phyloP scores from a whole-genome alignment of 805 yeast species.

The Hermanozyma aechmeae region DNA sequence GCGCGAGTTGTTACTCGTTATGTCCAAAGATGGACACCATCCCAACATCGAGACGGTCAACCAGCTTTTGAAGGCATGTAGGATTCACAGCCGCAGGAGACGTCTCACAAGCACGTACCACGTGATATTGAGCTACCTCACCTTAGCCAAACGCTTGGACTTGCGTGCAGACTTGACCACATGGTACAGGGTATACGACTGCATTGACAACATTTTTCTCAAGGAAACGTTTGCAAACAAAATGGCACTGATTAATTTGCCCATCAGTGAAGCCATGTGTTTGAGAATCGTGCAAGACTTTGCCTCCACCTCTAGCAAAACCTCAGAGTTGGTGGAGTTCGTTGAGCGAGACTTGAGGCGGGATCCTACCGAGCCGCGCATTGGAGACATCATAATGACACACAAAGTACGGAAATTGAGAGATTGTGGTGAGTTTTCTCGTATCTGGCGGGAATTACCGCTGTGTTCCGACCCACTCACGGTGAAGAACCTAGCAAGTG shows the following conservation, averaged over 20 bases:
- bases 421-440: too few relatives aligned
- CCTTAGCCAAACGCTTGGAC: conserved; percentile 14
- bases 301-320: conserved; percentile 16
- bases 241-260: conserved; percentile 21
- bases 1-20: conserved; percentile 27
- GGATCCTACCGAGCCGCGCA: too few relatives aligned
- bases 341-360: conserved; percentile 28
- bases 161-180: conserved; percentile 24
- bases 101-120: conserved; percentile 22
- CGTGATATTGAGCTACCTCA: conserved; percentile 21
- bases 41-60: conserved; percentile 33
- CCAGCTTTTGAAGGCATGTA: conserved; percentile 21
- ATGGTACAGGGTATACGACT: conserved; percentile 27
- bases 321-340: conserved; percentile 20
- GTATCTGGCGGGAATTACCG: too few relatives aligned
- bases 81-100: conserved; percentile 22
- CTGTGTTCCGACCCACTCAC: too few relatives aligned
- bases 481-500: too few relatives aligned
- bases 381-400: too few relatives aligned
- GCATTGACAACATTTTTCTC: conserved; percentile 27
- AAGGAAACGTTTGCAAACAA: conserved; percentile 26
- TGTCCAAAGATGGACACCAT: conserved; percentile 31
- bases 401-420: too few relatives aligned
- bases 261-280: conserved; percentile 22
- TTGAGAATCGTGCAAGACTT: conserved; percentile 26